phyloP scores from a whole-genome alignment of 805 yeast genomes.

The Saitoella complicata region DNA sequence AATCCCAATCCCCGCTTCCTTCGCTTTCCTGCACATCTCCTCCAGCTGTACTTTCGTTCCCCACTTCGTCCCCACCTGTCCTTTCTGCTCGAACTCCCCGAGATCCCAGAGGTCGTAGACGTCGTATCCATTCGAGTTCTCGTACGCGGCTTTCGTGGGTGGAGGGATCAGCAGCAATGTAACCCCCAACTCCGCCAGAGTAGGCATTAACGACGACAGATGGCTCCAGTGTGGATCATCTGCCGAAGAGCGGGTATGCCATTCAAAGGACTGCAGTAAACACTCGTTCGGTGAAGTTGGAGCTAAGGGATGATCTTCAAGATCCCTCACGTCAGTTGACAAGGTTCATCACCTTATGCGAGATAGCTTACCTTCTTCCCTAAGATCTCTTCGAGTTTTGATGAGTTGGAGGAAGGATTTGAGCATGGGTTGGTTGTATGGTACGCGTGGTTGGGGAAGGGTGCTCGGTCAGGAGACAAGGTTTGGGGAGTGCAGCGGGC shows the following conservation, averaged over 20 bases:
- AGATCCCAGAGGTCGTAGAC: constrained; percentile 12
- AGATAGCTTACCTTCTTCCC: no score
- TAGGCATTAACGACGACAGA: not conserved
- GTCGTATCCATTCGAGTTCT: constrained; percentile 12
- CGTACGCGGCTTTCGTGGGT: constrained; percentile 10
- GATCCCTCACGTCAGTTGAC: no score
- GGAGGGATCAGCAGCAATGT: constrained; percentile 11
- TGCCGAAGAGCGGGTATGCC: not conserved
- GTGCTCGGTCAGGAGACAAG: no score
- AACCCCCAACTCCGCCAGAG: constrained; percentile 5
- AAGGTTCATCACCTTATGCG: no score
- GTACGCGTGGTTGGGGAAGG: no score
- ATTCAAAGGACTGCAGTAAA: not conserved
- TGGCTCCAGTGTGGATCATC: not conserved
- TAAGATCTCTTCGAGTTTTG: no score
- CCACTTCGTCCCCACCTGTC: constrained; percentile 10
- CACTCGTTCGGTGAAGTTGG: no score
- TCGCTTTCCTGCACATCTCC: constrained; percentile 1
- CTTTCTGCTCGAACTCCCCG: constrained; percentile 13
- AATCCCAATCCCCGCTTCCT: constrained; percentile 1
- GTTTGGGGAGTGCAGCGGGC: no score
- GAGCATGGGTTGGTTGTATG: no score
- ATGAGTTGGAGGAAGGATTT: no score
- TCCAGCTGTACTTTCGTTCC: constrained; percentile 8
- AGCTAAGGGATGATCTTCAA: no score